A percentile compares a stretch with the other conserved stretches of the same genome.
phyloP scores from a whole-genome alignment of 176 grass and related monocot genomes.

The Lolium perenne region DNA sequence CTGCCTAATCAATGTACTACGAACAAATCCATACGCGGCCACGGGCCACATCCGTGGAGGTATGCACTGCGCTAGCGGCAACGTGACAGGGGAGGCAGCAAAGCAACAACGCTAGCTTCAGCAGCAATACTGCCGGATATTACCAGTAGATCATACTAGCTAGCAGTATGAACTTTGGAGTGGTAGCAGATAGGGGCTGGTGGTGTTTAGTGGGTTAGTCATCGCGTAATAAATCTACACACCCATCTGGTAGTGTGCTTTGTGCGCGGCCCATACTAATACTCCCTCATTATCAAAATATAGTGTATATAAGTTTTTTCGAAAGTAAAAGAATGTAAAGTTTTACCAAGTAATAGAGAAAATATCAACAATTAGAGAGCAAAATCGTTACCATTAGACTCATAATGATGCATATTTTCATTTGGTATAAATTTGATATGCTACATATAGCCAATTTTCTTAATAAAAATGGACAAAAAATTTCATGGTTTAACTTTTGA shows the following conservation, averaged over 20 bases:
- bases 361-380: too few species aligned
- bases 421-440: too few species aligned
- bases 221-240: constrained; percentile 24
- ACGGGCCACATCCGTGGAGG: background rate
- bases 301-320: too few species aligned
- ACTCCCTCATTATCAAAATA: background rate
- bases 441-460: too few species aligned
- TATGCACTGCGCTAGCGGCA: background rate
- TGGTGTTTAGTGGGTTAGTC: constrained; percentile 41
- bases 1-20: background rate
- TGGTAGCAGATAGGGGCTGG: background rate
- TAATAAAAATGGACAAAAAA: too few species aligned
- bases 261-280: constrained; percentile 27
- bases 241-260: background rate
- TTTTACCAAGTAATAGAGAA: too few species aligned
- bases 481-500: too few species aligned
- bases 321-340: too few species aligned
- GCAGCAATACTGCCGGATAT: constrained; percentile 25
- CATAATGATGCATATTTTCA: too few species aligned
- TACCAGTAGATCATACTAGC: background rate
- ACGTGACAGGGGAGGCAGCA: background rate
- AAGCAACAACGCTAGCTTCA: background rate
- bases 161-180: background rate
- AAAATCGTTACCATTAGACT: too few species aligned
- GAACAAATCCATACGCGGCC: background rate